Conservation (phyloP, 2,329 filamentous ascomycete species). For the Exophiala alcalophila region DNA sequence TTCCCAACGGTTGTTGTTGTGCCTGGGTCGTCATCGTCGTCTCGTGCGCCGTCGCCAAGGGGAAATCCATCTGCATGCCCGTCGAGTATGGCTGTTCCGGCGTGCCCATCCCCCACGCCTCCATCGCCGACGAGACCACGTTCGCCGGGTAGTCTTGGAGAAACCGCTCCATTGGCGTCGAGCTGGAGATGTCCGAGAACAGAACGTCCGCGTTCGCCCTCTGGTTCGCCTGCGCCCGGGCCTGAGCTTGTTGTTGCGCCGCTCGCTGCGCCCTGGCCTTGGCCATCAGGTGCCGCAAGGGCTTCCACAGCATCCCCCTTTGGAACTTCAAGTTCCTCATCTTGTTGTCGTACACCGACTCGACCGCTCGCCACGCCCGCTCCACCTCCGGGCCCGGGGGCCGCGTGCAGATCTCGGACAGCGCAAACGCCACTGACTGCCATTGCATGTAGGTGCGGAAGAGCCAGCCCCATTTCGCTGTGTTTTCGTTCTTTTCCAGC, state of each 20-base stretch:
- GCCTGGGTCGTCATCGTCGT: too few relatives aligned
- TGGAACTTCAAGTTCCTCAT: slow-evolving; percentile 38
- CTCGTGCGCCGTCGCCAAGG: too few relatives aligned
- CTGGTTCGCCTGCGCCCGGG: slow-evolving; percentile 1
- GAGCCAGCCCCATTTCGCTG: slow-evolving; percentile 63
- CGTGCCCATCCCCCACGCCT: slow-evolving; percentile 19
- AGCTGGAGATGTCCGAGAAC: slow-evolving; percentile 7
- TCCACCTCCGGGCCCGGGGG: slow-evolving; percentile 58
- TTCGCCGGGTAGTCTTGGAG: slow-evolving; percentile 19
- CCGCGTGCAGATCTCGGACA: slow-evolving; percentile 58
- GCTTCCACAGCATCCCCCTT: slow-evolving; percentile 61
- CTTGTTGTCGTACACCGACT: slow-evolving; percentile 43
- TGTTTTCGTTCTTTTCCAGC: slow-evolving; percentile 61
- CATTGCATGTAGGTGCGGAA: slow-evolving; percentile 64
- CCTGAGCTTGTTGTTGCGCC: slow-evolving; percentile 40
- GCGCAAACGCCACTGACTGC: slow-evolving; percentile 61
- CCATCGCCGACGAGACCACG: slow-evolving; percentile 11
- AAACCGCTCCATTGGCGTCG: slow-evolving; percentile 16
- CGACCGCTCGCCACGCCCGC: slow-evolving; percentile 59
- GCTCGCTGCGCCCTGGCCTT: slow-evolving; percentile 56
- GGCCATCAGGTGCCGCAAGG: slow-evolving; percentile 58
- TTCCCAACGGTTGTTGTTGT: not conserved
- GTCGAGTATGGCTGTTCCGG: slow-evolving; percentile 6
- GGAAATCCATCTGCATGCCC: slow-evolving; percentile 4
- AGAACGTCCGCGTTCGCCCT: slow-evolving; percentile 6